Evolutionary conservation across 345 rosid species (phyloP), one percentile per base, ranked within the genome.

Genomic region (Acer saccharum): DNA sequence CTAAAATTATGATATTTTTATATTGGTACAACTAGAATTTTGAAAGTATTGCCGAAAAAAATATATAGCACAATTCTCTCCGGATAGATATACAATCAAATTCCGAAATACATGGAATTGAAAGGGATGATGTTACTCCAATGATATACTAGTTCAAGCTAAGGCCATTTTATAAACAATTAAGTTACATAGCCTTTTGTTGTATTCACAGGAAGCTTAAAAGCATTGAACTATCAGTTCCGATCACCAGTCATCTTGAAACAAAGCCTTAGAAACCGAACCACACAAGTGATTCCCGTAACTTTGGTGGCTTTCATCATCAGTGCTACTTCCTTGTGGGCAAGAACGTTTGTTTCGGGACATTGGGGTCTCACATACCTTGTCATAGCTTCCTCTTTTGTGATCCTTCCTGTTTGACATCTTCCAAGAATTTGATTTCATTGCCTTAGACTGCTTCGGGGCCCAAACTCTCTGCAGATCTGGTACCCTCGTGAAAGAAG

Each of bases 391-490:
- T 64, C 71, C 81, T 25, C 86, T 86, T 78, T 82, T 57, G 25
- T 46, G 75, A 18, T 81, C 88, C 69, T 87, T 91, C 78, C 91
- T 88, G 82, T 85, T 92, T 4, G 88, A 74, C 10, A 74, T 80
- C 87, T 88, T 92, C 73, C 77, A 21, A 71, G 84, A 82, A 5
- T 79, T 86, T 12, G 27, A 44, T 72, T 86, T 88, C 76, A 8
- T 68, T 6, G 88, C 62, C 58, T 77, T 83, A 0, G 68, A 76
- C 75, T 87, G 93, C 86, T 91, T 94, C 23, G 98, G 95, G 35
- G 94, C 97, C 98, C 98, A 96, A 64, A 96, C 97, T 84, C 93
- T 87, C 81, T 85, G 94, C 77, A 96, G 86, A 84, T 96, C 95
- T 18, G 98, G 98, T 82, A 82, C 83, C 94, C 93, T 96, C 14